A percentile compares a stretch with the other conserved stretches of the same genome.
phyloP scores from a whole-genome alignment of 306 rosid genomes.

The Pachyrhizus erosus region DNA sequence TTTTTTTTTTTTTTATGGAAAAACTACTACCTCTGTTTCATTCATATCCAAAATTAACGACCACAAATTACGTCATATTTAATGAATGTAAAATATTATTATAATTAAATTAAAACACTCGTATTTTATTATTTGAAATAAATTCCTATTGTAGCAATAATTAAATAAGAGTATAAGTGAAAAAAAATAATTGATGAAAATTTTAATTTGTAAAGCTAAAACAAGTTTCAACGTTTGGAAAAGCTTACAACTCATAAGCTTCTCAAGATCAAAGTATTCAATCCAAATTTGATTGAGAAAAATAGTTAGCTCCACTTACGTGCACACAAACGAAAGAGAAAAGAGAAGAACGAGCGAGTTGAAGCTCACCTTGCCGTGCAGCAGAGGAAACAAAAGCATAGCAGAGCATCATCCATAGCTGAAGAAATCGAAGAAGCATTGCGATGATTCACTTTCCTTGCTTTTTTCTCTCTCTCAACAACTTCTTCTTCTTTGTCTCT shows the following conservation, averaged over 20 bases:
- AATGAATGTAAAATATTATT: not conserved
- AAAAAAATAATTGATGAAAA: not conserved
- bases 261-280: slow-evolving; percentile 27
- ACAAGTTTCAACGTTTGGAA: not conserved
- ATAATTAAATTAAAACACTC: not conserved
- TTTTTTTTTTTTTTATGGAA: too few relatives aligned
- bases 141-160: not conserved
- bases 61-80: not conserved
- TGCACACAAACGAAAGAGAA: not conserved
- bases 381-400: slow-evolving; percentile 42
- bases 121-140: not conserved
- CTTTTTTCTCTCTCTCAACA: slow-evolving; percentile 13
- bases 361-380: slow-evolving; percentile 57
- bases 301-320: not conserved
- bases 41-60: not conserved
- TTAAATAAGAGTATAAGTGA: not conserved
- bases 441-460: slow-evolving; percentile 25
- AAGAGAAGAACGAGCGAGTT: not conserved
- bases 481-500: slow-evolving; percentile 13
- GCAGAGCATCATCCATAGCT: slow-evolving; percentile 56
- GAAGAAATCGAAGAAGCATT: slow-evolving; percentile 57
- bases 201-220: not conserved
- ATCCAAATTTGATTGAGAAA: not conserved
- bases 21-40: not conserved
- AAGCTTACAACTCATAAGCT: not conserved